Base-by-base conservation (phyloP, 83 land plant species). In the Thuja plicata region DNA sequence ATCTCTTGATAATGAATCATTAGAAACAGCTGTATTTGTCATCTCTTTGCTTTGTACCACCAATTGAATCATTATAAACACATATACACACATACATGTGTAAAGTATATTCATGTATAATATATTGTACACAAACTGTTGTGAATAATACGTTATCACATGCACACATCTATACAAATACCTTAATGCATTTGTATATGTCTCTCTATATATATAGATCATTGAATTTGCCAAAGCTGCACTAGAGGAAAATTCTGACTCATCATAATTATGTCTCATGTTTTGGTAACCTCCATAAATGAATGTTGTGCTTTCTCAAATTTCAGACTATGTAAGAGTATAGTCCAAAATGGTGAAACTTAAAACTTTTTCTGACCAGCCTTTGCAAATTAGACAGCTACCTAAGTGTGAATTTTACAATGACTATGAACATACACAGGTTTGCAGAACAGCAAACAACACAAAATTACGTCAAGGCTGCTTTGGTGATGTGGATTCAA, bases 391-490 rank as follows among this genome's bases (percentile, higher is more conserved):
- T 24, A 46, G 85, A 45, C 13, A 80, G 48, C 21, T 77, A 34
- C 21, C 32, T 5, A 66, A 66, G 8, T 27, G n/a, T 62, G 10
- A 27, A 34, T 34, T 76, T 32, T 34, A 76, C 34, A 35, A 76
- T 76, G 79, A 76, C 79, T 2, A 34, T 76, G 15, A 76, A 27
- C 40, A 12, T 32, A 12, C 54, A 15, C 91, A 97, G 99, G 88
- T 97, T 32, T 87, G 89, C 77, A 91, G 99, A 89, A 94, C 74
- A 24, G 88, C 91, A 34, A 89, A 89, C 24, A 97, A 97, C 87
- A 92, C 94, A 41, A 81, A 87, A 11, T 81, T 90, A 0, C 91
- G 90, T 27, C 81, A 70, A 43, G 94, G 96, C 38, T 81, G 95
- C 27, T 66, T 95, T 92, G 89, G 88, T 16, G 92, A 92, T n/a